These are phyloP conservation scores for Globisporangium megalacanthum DNA, from an alignment of 352 stramenopile species.

Conservation along the genomic window DNA sequence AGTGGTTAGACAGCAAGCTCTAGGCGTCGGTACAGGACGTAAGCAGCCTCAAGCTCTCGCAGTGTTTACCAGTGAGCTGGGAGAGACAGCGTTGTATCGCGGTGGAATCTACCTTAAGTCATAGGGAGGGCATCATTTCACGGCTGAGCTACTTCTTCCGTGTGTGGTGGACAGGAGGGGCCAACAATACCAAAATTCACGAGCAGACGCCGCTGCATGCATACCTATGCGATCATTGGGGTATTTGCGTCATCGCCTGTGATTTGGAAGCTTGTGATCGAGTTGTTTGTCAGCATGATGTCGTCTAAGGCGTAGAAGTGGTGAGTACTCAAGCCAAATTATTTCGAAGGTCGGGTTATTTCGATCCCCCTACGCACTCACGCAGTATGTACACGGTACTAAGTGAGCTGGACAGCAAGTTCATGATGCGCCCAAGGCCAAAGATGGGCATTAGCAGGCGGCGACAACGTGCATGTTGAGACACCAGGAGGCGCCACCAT, in stretches of 20 bases:
- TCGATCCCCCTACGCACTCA: not conserved
- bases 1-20: too few species aligned
- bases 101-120: too few species aligned
- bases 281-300: constrained; percentile 12
- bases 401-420: not conserved
- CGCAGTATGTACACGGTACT: not conserved
- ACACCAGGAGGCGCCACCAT: not conserved
- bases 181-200: too few species aligned
- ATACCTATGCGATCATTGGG: constrained; percentile 3
- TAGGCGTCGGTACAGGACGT: too few species aligned
- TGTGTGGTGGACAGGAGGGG: too few species aligned
- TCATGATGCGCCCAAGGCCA: not conserved
- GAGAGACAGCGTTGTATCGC: too few species aligned
- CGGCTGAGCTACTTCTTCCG: too few species aligned
- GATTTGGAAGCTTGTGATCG: constrained; percentile 9
- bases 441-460: not conserved
- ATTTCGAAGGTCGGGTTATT: not conserved
- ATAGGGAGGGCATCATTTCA: too few species aligned
- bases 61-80: too few species aligned
- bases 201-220: not conserved
- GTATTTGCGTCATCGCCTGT: not conserved
- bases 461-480: not conserved
- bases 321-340: too few species aligned
- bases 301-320: not conserved
- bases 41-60: too few species aligned